Conservation (phyloP, 768 basidiomycete genomes). For the Cantharellus cinnabarinus region DNA sequence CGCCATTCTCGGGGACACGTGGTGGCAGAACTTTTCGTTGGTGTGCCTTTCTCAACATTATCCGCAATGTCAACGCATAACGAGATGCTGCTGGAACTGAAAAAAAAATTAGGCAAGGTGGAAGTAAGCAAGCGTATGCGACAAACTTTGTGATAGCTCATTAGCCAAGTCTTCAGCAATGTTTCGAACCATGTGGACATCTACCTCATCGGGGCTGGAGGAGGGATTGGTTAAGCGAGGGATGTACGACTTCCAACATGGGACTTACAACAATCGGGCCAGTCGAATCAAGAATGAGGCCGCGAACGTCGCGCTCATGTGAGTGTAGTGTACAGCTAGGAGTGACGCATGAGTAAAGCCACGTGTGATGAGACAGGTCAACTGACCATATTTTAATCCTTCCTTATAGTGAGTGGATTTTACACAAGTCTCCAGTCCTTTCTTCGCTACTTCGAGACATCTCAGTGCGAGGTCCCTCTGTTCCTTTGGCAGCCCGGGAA, state of each 20-base stretch:
- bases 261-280: slow-evolving; percentile 62
- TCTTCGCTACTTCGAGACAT: slow-evolving; percentile 65
- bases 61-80: slow-evolving; percentile 72
- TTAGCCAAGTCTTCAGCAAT: slow-evolving; percentile 61
- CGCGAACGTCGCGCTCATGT: slow-evolving; percentile 84
- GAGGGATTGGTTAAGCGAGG: no score
- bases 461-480: slow-evolving; percentile 65
- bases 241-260: neutral
- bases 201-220: slow-evolving; percentile 56
- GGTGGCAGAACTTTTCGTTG: slow-evolving; percentile 19
- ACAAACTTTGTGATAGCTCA: slow-evolving; percentile 60
- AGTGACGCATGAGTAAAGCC: slow-evolving; percentile 5
- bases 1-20: slow-evolving; percentile 17
- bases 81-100: slow-evolving; percentile 70
- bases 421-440: slow-evolving; percentile 69
- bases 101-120: neutral
- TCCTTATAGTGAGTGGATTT: slow-evolving; percentile 69
- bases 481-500: slow-evolving; percentile 55
- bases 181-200: slow-evolving; percentile 47
- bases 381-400: slow-evolving; percentile 71
- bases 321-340: slow-evolving; percentile 71
- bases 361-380: neutral
- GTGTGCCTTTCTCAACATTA: slow-evolving; percentile 51
- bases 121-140: neutral
- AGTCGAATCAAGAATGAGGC: slow-evolving; percentile 78